Percentiles rank a stretch among this genome's conserved stretches.
These are phyloP conservation scores for Metschnikowia lunata DNA, from an alignment of 805 yeast species.

Conservation along the genomic window DNA sequence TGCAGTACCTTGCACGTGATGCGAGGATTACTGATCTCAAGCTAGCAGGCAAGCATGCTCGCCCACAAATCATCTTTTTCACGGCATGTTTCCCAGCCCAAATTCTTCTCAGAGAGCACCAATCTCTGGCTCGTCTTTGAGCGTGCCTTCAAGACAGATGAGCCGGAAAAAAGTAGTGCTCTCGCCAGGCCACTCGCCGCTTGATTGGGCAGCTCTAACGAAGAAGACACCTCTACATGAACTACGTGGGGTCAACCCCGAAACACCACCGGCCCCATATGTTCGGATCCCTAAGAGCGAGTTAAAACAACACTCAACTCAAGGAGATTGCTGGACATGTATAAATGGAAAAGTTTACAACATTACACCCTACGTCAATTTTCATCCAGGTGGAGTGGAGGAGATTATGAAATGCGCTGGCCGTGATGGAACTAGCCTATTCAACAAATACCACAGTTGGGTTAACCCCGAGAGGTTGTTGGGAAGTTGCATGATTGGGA, in stretches of 20 bases:
- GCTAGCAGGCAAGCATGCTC: too few species aligned
- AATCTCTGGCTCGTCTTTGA: conserved; percentile 8
- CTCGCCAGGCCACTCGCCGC: conserved; percentile 77
- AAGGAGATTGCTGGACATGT: conserved; percentile 82
- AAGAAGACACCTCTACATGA: conserved; percentile 39
- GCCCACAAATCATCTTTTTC: not conserved
- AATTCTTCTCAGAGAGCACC: conserved; percentile 36
- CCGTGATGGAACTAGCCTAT: conserved; percentile 70
- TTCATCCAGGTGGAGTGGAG: conserved; percentile 90
- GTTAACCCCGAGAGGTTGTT: conserved; percentile 82
- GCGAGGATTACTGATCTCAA: not conserved
- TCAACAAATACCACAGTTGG: conserved; percentile 67
- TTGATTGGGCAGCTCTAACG: conserved; percentile 76
- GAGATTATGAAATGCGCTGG: conserved; percentile 81
- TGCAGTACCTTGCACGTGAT: conserved; percentile 8
- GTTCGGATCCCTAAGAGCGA: conserved; percentile 53
- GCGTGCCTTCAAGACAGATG: conserved; percentile 13
- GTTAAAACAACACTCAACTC: conserved; percentile 51
- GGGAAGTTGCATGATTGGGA: conserved; percentile 74
- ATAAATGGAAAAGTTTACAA: conserved; percentile 80
- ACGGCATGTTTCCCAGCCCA: conserved; percentile 19
- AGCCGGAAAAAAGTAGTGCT: conserved; percentile 51
- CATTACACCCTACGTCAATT: conserved; percentile 74
- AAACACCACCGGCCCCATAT: conserved; percentile 48
- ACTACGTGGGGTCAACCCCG: conserved; percentile 49